phyloP scores from a whole-genome alignment of 805 yeast species.

The Candida lessepsii region DNA sequence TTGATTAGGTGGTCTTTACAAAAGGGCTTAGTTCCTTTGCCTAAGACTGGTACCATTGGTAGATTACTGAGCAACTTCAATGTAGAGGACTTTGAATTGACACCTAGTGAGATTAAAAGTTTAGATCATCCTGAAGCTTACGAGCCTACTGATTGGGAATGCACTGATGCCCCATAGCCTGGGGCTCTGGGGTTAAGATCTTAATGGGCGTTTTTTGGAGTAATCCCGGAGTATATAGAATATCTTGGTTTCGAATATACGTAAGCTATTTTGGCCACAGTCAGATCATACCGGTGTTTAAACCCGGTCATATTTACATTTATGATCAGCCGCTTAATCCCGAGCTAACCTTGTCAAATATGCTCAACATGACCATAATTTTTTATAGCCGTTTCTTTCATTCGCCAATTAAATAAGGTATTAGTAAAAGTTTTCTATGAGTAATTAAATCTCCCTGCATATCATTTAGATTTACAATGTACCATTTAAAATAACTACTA shows the following conservation, averaged over 20 bases:
- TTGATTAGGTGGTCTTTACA: slow-evolving; percentile 50
- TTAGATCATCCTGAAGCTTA: slow-evolving; percentile 44
- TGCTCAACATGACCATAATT: neutral
- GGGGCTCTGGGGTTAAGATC: too few relatives aligned
- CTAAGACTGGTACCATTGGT: slow-evolving; percentile 26
- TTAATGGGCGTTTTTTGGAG: neutral
- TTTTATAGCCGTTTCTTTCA: too few relatives aligned
- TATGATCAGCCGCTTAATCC: slow-evolving; percentile 3
- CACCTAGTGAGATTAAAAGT: slow-evolving; percentile 22
- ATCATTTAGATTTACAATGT: too few relatives aligned
- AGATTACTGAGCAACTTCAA: slow-evolving; percentile 25
- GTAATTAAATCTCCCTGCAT: too few relatives aligned
- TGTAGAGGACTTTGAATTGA: slow-evolving; percentile 26
- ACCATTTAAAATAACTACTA: too few relatives aligned
- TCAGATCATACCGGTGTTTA: slow-evolving; percentile 6
- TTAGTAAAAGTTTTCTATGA: too few relatives aligned
- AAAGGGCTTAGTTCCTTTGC: slow-evolving; percentile 42
- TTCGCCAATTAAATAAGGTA: too few relatives aligned
- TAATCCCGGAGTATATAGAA: slow-evolving; percentile 1
- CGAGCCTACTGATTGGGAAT: slow-evolving; percentile 79
- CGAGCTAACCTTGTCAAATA: neutral
- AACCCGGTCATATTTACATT: neutral
- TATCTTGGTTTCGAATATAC: neutral
- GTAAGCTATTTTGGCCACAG: neutral
- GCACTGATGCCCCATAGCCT: slow-evolving; percentile 56